phyloP scores from a whole-genome alignment of 768 basidiomycete species.

The Dacryopinax primogenitus region DNA sequence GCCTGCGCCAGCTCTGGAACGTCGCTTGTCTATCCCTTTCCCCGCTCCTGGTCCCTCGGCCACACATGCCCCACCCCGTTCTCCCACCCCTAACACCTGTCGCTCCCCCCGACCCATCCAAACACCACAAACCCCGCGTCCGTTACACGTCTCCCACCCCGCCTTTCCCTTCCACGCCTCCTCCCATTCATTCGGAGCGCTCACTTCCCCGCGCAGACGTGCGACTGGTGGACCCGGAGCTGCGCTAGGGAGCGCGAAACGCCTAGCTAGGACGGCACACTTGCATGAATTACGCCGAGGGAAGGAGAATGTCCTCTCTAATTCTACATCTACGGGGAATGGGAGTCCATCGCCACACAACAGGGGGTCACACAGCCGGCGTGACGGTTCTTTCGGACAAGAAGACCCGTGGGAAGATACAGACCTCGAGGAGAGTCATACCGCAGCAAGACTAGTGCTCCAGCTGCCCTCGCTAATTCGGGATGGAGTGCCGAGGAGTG shows the following conservation, averaged over 20 bases:
- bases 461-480: background rate
- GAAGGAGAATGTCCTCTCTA: background rate
- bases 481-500: background rate
- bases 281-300: constrained; percentile 46
- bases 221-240: background rate
- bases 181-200: constrained; percentile 2
- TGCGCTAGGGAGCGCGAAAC: constrained; percentile 27
- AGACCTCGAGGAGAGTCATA: background rate
- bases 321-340: background rate
- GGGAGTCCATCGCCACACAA: background rate
- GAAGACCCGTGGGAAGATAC: background rate
- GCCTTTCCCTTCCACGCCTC: constrained; percentile 24
- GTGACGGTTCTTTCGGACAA: background rate
- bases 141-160: constrained; percentile 29
- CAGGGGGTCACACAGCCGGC: background rate
- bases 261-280: constrained; percentile 55
- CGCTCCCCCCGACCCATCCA: constrained; percentile 11
- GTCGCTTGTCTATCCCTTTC: background rate
- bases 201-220: constrained; percentile 16
- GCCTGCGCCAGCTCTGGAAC: background rate
- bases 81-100: background rate
- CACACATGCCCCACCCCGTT: background rate
- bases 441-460: background rate
- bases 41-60: background rate
- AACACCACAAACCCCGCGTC: constrained; percentile 18